phyloP scores from a whole-genome alignment of 257 asterid genomes.

The Salvia hispanica region DNA sequence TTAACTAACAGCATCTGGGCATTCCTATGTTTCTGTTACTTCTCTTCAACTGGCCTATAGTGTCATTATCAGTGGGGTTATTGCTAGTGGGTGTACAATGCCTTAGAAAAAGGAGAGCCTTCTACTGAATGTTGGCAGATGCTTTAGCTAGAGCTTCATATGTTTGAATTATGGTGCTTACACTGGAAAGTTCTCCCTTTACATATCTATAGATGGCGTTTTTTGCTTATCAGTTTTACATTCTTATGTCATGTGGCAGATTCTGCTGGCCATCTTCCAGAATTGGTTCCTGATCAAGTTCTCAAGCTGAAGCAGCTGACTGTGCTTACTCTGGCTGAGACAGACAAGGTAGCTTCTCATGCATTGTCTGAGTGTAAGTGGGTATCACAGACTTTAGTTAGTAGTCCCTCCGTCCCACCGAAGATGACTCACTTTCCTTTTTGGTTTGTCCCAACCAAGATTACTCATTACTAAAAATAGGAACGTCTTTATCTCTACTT shows the following conservation, averaged over 20 bases:
- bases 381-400: conserved; percentile 5
- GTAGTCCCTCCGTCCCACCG: no score
- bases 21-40: no score
- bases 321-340: conserved; percentile 89
- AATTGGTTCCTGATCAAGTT: conserved; percentile 69
- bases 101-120: no score
- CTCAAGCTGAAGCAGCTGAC: conserved; percentile 90
- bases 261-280: conserved; percentile 57
- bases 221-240: conserved; percentile 16
- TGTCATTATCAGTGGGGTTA: no score
- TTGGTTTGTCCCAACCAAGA: no score
- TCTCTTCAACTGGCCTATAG: no score
- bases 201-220: conserved; percentile 8
- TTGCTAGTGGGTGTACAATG: no score
- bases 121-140: background rate
- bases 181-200: background rate
- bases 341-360: conserved; percentile 61
- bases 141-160: conserved; percentile 12
- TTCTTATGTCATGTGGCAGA: conserved; percentile 41
- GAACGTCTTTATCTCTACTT: no score
- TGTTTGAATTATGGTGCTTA: conserved; percentile 25
- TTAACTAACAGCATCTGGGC: no score
- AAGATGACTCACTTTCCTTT: no score
- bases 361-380: conserved; percentile 15
- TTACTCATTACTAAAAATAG: no score